A percentile compares a stretch with the other conserved stretches of the same genome.
phyloP scores from a whole-genome alignment of 2,329 filamentous ascomycete genomes.

The Clonostachys rhizophaga region DNA sequence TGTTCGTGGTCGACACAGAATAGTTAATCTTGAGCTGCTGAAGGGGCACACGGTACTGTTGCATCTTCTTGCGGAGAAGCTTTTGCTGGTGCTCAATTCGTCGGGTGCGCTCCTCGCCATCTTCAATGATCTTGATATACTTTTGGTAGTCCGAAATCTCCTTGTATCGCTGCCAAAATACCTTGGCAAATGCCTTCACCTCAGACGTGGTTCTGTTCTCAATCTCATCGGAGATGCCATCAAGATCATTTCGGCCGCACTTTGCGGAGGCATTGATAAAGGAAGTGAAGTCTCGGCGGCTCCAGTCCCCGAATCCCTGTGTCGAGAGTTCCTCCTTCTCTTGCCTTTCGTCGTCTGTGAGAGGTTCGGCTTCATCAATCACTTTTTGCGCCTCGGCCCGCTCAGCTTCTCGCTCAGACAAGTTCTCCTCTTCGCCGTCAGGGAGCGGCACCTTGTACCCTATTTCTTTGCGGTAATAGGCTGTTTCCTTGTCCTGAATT shows the following conservation, averaged over 20 bases:
- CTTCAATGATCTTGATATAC: constrained; percentile 83
- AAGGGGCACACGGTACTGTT: constrained; percentile 92
- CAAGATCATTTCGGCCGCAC: constrained; percentile 82
- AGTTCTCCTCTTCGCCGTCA: constrained; percentile 82
- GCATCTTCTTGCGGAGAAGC: constrained; percentile 91
- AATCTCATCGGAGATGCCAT: constrained; percentile 80
- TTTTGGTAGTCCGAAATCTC: constrained; percentile 88
- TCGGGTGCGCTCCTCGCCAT: constrained; percentile 84
- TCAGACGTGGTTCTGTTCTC: constrained; percentile 85
- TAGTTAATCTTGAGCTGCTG: constrained; percentile 99
- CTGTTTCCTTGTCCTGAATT: constrained; percentile 93
- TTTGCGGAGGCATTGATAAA: constrained; percentile 95
- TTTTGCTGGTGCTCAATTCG: constrained; percentile 91
- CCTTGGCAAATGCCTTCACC: constrained; percentile 86
- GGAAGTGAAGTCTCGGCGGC: constrained; percentile 95
- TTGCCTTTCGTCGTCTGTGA: constrained; percentile 85
- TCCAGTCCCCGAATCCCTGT: constrained; percentile 92
- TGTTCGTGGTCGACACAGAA: constrained; percentile 97
- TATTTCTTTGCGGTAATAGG: constrained; percentile 93
- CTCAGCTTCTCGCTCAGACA: constrained; percentile 82
- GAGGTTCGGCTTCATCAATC: constrained; percentile 83
- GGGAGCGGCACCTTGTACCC: constrained; percentile 88
- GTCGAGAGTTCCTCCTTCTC: constrained; percentile 79
- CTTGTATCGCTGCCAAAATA: constrained; percentile 93
- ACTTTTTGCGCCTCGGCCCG: constrained; percentile 83